Conservation (phyloP, 176 grass and related monocot genomes). For the Dactylis glomerata region DNA sequence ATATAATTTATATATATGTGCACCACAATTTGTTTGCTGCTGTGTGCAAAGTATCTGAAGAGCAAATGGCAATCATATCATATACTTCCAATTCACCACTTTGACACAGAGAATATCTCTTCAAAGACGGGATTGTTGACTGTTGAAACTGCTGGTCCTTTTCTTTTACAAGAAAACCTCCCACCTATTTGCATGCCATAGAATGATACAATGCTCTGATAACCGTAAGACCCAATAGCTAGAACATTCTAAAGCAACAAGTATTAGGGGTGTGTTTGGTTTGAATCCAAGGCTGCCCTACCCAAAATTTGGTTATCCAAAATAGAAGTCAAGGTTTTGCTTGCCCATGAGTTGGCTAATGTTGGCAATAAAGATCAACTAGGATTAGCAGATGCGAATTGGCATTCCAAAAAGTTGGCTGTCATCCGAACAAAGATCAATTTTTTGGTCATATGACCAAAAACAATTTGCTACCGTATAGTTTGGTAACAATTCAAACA, state of each 20-base stretch:
- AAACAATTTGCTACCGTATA: neutral
- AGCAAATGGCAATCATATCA: conserved; percentile 6
- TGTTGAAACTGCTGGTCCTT: neutral
- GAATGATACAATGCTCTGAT: conserved; percentile 1
- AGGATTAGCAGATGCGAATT: neutral
- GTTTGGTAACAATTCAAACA: neutral
- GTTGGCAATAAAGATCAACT: neutral
- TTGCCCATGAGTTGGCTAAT: neutral
- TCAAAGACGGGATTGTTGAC: neutral
- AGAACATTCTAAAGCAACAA: neutral
- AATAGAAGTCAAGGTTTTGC: neutral
- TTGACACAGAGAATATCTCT: conserved; percentile 30
- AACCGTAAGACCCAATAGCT: conserved; percentile 3
- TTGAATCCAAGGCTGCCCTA: neutral
- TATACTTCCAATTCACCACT: conserved; percentile 21
- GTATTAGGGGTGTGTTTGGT: neutral
- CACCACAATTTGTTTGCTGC: neutral
- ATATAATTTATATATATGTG: neutral
- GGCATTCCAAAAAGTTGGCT: neutral
- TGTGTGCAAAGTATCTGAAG: neutral
- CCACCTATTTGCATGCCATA: neutral
- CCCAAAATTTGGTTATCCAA: neutral
- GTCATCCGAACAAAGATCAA: neutral
- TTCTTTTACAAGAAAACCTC: neutral
- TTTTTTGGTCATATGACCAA: neutral